Evolutionary conservation across 768 basidiomycete species (phyloP).

Genomic region (Epithele typhae): DNA sequence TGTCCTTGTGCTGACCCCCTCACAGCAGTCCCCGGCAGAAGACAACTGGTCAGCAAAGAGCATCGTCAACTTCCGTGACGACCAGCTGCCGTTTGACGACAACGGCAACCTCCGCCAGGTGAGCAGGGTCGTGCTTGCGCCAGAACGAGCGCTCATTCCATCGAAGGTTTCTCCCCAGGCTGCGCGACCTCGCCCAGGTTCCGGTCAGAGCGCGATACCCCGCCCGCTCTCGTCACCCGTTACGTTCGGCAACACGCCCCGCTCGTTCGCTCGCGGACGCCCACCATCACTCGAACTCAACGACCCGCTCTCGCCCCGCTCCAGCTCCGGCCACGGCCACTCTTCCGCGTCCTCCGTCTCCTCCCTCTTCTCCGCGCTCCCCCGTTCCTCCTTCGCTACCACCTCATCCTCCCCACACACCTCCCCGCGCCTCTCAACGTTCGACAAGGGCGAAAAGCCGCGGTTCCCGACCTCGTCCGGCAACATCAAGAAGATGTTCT

Average conservation of each 20-base stretch:
- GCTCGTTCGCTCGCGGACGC: constrained; percentile 1
- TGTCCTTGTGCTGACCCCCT: background rate
- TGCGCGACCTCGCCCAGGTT: constrained; percentile 5
- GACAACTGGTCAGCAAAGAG: constrained; percentile 16
- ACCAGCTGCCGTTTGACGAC: constrained; percentile 3
- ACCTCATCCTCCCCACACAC: constrained; percentile 8
- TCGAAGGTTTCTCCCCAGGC: too few species aligned
- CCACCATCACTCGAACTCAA: constrained; percentile 9
- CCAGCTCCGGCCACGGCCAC: constrained; percentile 1
- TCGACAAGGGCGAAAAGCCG: constrained; percentile 6
- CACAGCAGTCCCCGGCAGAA: constrained; percentile 6
- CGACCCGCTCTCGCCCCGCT: constrained; percentile 2
- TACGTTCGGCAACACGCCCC: background rate
- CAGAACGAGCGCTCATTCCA: too few species aligned
- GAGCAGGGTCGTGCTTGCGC: too few species aligned
- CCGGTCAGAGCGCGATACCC: constrained; percentile 9
- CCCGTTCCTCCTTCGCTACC: constrained; percentile 12
- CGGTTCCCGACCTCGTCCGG: constrained; percentile 9
- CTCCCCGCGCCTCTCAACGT: constrained; percentile 5
- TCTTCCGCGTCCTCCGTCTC: constrained; percentile 10
- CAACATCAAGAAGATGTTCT: constrained; percentile 15
- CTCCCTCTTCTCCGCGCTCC: constrained; percentile 13
- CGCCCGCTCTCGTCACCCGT: constrained; percentile 14
- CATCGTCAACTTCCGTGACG: constrained; percentile 9
- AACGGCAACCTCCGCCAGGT: background rate